Evolutionary conservation across 345 rosid genomes (phyloP), one percentile per base, ranked within the genome.

Genomic region (Tarenaya hassleriana): DNA sequence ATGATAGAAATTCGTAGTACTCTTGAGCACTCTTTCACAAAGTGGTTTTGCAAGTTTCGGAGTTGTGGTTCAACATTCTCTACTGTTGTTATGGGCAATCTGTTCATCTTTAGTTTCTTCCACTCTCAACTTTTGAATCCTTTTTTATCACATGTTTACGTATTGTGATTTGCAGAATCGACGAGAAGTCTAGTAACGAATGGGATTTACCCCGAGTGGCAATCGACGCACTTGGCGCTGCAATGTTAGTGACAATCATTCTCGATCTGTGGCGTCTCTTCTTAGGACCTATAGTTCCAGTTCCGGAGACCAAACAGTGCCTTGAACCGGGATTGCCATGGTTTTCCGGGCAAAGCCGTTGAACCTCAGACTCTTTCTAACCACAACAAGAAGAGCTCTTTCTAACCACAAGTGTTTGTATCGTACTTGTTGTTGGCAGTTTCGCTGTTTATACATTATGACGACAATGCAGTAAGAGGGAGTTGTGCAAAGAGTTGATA

Each of bases 231-330:
- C 69, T 88, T 16, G 99, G 94, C 9, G 97, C 99, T 40, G 95
- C 97, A 35, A 92, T 92, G 97, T 63, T 92, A 57, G 97, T 92
- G 50, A 92, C 97, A 0, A 92, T 92, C 61, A 82, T 88, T 68
- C 97, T 92, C 15, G 94, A 92, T 65, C 61, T 88, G 53, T 88
- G 99, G 99, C 88, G 95, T 50, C 69, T 92, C 60, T 80, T 78
- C 71, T 77, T 92, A 1, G 99, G 99, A 71, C 97, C 99, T 38
- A 81, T 92, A 27, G 78, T 88, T 52, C 77, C 79, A 4, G 17
- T 77, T 33, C 69, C 83, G 1, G 78, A 71, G 14, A 52, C 83
- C 13, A 66, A 66, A 50, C 78, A 66, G n/a, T 83, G 95, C 68
- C 58, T 60, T 55, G 75, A 85, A 53, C 78, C 94, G 1, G 97